Conservation (phyloP, 192 early-diverging fungal genomes). For the Radiomyces spectabilis region DNA sequence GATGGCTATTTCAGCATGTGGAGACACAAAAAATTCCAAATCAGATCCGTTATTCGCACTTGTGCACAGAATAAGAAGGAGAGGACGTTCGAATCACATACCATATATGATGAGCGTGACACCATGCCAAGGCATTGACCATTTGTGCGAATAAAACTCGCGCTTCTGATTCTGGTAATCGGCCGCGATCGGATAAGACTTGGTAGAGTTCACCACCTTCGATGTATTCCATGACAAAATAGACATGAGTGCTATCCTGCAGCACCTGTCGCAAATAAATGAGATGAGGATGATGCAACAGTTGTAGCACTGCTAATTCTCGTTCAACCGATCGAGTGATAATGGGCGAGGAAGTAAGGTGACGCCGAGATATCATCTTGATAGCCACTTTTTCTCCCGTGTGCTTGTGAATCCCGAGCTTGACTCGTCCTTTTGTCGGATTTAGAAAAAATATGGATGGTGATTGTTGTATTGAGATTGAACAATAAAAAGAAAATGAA, state of each 20-base stretch:
- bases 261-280: constrained; percentile 17
- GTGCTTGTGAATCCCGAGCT: constrained; percentile 23
- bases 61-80: no score
- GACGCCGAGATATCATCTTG: constrained; percentile 23
- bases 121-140: constrained; percentile 50
- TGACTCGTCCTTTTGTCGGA: constrained; percentile 20
- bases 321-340: constrained; percentile 12
- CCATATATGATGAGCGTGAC: constrained; percentile 29
- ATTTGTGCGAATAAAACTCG: constrained; percentile 67
- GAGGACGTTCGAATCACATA: constrained; percentile 2
- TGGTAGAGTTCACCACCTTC: constrained; percentile 25
- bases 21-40: background rate
- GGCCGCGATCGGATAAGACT: constrained; percentile 14
- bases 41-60: no score
- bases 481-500: background rate
- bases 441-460: background rate
- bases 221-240: constrained; percentile 28
- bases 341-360: constrained; percentile 11
- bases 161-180: constrained; percentile 46
- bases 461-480: background rate
- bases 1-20: constrained; percentile 29
- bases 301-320: constrained; percentile 25
- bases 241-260: constrained; percentile 20
- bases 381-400: constrained; percentile 27
- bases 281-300: constrained; percentile 18